Evolutionary conservation across 495 filamentous ascomycete species (phyloP), one percentile per base, ranked within the genome.

Genomic region (Chaetomium tenue): DNA sequence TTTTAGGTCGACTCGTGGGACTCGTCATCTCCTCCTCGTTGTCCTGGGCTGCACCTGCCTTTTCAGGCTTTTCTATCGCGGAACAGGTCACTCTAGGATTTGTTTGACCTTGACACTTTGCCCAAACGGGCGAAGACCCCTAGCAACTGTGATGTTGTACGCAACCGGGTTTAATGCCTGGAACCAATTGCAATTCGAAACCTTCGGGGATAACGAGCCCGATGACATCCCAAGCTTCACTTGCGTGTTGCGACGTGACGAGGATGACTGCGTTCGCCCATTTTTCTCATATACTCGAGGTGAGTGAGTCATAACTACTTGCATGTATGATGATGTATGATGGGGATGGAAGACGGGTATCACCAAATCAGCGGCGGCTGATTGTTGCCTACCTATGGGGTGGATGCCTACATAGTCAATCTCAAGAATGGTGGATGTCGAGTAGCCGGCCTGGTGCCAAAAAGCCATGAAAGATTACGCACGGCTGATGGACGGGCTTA

Each of bases 131-230:
- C 7, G n/a, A 13, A 18, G 16, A 5, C 15, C 18, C 5, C 11
- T 25, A 11, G 2, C 25, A 47, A 39, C 46, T 40, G 82, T 81
- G 81, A 74, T 80, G 63, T 66, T 85, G 15, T 80, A 78, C 58
- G 82, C 76, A 57, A 61, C 77, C n/a, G 83, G 83, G 48, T 77
- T 79, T 71, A 85, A 85, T 66, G 78, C 79, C 50, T 84, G 77
- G 77, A 68, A 69, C 47, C 81, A 84, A 65, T 72, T 84, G 53
- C 60, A 70, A 3, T 81, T 82, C 56, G 53, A 57, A 0, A 26
- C 58, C 1, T 58, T 23, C 58, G 68, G 22, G 0, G 50, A 53
- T 26, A 22, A 61, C 5, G 77, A 82, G 33, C 72, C 74, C 37
- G 71, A 77, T 22, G 81, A 83, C 67, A 55, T 81, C 42, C 30